Evolutionary conservation across 2,329 filamentous ascomycete species (phyloP), one percentile per base, ranked within the genome.

Genomic region (Fusarium sp.): DNA sequence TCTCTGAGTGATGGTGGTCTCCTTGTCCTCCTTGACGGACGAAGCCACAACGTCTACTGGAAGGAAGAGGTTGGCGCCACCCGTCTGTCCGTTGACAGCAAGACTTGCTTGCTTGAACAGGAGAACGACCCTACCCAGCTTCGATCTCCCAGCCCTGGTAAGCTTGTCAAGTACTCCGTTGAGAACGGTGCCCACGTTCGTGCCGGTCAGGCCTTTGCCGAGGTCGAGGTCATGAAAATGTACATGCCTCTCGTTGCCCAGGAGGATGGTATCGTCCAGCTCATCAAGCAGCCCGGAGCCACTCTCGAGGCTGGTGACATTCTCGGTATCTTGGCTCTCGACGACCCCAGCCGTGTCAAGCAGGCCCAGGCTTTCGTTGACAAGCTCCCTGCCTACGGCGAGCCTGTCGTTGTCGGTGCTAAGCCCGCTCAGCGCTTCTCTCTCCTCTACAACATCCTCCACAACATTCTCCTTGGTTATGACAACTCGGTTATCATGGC

Each of bases 201-300:
- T 81, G 94, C 97, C 75, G 95, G 95, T 61, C 93, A 98, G 81
- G 87, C 95, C 34, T 99, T 94, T 78, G 96, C 96, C 59, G 96
- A 99, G 82, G 95, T 99, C 43, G 96, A 99, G 83, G 96, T 99
- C 83, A 99, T 99, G 96, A 99, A 99, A 88, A 99, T 99, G 96
- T 98, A 98, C 88, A 99, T 99, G 96, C 96, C 96, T 77, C 87
- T 99, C 59, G 88, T 99, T 67, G 93, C 96, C 5, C 92, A 95
- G 79, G 96, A 99, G 81, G 96, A 97, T 76, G 96, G 96, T 85
- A 88, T 97, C 58, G 95, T 99, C 60, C 96, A 98, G 84, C 89
- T 99, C 77, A 97, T 99, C 87, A 99, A 99, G 89, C 96, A 98
- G 84, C 96, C 96, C 69, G 96, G 96, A 80, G 93, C 96, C n/a